Percentiles rank a stretch among this genome's conserved stretches.
Evolutionary conservation across 805 yeast species (phyloP).

Genomic region (Nakazawaea molendinolei): DNA sequence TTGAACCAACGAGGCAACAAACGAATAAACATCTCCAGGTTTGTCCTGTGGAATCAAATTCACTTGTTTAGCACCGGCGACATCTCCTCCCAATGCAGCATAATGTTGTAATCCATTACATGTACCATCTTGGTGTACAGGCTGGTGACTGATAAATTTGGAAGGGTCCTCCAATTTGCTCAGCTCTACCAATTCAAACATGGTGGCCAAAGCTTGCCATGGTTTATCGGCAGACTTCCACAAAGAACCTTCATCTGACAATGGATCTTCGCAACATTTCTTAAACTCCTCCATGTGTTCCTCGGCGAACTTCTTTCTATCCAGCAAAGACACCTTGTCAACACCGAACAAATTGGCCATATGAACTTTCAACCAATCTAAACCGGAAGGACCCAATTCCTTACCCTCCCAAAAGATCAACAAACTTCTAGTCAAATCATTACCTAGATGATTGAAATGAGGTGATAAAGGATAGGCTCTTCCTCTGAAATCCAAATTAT

Average conservation of each 20-base stretch:
- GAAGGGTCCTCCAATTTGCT: slow-evolving; percentile 56
- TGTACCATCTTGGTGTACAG: slow-evolving; percentile 83
- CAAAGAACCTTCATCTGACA: slow-evolving; percentile 43
- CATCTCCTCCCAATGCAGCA: slow-evolving; percentile 82
- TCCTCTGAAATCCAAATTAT: slow-evolving; percentile 76
- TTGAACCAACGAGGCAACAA: slow-evolving; percentile 60
- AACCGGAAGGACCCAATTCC: slow-evolving; percentile 55
- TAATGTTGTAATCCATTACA: slow-evolving; percentile 84
- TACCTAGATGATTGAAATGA: slow-evolving; percentile 75
- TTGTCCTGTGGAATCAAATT: slow-evolving; percentile 62
- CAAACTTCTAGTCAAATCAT: slow-evolving; percentile 69
- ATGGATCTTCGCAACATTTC: slow-evolving; percentile 60
- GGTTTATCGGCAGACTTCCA: slow-evolving; percentile 77
- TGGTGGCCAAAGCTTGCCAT: slow-evolving; percentile 73
- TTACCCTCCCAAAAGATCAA: slow-evolving; percentile 75
- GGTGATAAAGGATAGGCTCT: slow-evolving; percentile 80
- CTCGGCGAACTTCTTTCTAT: slow-evolving; percentile 54
- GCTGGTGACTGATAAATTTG: slow-evolving; percentile 60
- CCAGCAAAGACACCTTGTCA: slow-evolving; percentile 64
- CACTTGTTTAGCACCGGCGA: slow-evolving; percentile 77
- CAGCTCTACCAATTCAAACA: slow-evolving; percentile 62
- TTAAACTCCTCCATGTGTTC: slow-evolving; percentile 47
- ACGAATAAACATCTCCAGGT: slow-evolving; percentile 73
- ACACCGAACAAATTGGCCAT: slow-evolving; percentile 67
- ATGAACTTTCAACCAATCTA: slow-evolving; percentile 72